phyloP scores from a whole-genome alignment of 1,284 basidiomycete species.

The Bjerkandera adusta region DNA sequence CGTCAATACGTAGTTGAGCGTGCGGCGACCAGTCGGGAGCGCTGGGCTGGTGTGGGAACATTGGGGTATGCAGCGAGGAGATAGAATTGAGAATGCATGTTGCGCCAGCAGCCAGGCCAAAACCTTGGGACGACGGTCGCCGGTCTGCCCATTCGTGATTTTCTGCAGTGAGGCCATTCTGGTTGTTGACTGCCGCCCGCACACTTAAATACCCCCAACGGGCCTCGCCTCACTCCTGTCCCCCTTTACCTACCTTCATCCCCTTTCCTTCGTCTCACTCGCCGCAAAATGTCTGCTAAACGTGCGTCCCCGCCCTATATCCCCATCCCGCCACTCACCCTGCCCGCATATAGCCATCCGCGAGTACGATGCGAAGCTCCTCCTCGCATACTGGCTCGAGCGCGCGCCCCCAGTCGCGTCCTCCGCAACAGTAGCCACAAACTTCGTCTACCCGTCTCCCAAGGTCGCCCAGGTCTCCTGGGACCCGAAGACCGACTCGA shows the following conservation, averaged over 20 bases:
- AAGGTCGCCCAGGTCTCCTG: conserved; percentile 84
- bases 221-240: conserved; percentile 4
- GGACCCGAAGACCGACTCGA: conserved; percentile 79
- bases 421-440: conserved; percentile 51
- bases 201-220: conserved; percentile 17
- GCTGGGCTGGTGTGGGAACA: conserved; percentile 11
- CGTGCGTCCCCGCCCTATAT: conserved; percentile 21
- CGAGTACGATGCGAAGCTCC: conserved; percentile 94
- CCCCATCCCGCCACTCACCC: neutral
- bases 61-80: conserved; percentile 11
- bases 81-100: conserved; percentile 8
- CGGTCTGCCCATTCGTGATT: conserved; percentile 15
- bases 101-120: conserved; percentile 5
- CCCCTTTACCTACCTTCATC: conserved; percentile 5
- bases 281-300: conserved; percentile 33
- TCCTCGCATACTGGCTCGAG: conserved; percentile 92
- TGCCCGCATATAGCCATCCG: conserved; percentile 64
- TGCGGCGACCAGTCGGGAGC: too few relatives aligned
- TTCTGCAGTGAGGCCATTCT: conserved; percentile 16
- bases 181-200: conserved; percentile 9
- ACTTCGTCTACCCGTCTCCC: conserved; percentile 65
- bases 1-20: too few relatives aligned
- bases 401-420: conserved; percentile 68
- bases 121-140: neutral
- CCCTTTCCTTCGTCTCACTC: conserved; percentile 7